Conservation (phyloP, 176 grass and related monocot species). For the Zea luxurians region DNA sequence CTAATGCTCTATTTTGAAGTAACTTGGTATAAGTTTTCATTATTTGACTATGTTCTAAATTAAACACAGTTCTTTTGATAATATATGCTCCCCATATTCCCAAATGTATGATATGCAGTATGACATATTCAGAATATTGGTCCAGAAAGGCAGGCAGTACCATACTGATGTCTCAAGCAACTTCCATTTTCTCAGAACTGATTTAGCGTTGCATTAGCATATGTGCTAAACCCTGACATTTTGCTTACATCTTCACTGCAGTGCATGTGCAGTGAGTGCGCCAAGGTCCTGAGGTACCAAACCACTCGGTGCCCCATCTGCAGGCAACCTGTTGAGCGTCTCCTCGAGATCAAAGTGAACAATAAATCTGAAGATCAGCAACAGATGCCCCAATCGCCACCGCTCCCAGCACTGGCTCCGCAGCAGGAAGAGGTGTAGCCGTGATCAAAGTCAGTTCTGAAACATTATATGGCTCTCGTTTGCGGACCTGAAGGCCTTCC, state of each 20-base stretch:
- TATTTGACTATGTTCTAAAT: background rate
- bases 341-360: constrained; percentile 90
- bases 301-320: constrained; percentile 92
- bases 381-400: constrained; percentile 30
- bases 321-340: constrained; percentile 81
- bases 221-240: constrained; percentile 2
- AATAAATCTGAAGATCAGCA: constrained; percentile 71
- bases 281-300: constrained; percentile 94
- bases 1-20: constrained; percentile 3
- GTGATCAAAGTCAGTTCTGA: background rate
- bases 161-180: background rate
- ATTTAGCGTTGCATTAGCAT: constrained; percentile 2
- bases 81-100: background rate
- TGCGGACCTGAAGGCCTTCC: constrained; percentile 13
- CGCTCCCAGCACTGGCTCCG: background rate
- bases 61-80: background rate
- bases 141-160: background rate
- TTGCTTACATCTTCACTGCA: constrained; percentile 37
- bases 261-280: constrained; percentile 98
- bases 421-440: constrained; percentile 49
- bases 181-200: background rate
- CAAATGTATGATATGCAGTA: background rate
- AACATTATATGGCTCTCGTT: constrained; percentile 46
- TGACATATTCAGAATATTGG: constrained; percentile 1
- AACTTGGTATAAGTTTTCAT: constrained; percentile 1